These are phyloP conservation scores for Cordyceps pruinosa DNA, from an alignment of 2,329 filamentous ascomycete genomes.

Conservation along the genomic window DNA sequence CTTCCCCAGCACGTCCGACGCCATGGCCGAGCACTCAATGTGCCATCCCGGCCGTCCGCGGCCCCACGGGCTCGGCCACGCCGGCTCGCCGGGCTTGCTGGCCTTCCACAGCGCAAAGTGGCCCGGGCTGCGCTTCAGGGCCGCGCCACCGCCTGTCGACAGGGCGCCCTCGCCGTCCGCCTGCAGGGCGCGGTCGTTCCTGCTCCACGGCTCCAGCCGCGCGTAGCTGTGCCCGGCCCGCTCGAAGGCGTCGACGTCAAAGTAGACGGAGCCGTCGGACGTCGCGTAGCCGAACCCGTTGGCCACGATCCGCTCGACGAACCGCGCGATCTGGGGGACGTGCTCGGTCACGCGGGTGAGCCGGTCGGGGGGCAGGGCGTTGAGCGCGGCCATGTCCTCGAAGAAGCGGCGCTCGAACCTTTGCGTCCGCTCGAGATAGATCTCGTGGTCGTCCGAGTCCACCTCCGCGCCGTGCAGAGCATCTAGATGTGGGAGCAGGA, in stretches of 20 bases:
- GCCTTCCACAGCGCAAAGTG: constrained; percentile 65
- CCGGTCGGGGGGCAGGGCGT: constrained; percentile 73
- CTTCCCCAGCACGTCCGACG: constrained; percentile 56
- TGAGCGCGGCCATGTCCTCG: constrained; percentile 51
- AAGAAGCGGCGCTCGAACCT: not conserved
- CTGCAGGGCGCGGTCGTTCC: constrained; percentile 54
- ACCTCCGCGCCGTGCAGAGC: not conserved
- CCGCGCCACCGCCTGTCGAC: constrained; percentile 45
- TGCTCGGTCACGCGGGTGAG: constrained; percentile 87
- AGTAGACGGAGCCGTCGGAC: constrained; percentile 61
- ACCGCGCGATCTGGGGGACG: constrained; percentile 75
- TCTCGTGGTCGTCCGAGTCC: not conserved
- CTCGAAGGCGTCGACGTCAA: constrained; percentile 64
- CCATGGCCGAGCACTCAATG: constrained; percentile 70
- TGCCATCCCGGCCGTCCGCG: constrained; percentile 65
- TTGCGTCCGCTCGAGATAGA: not conserved
- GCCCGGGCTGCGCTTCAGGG: constrained; percentile 54
- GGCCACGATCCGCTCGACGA: constrained; percentile 67
- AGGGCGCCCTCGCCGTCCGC: constrained; percentile 64
- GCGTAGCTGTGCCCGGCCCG: constrained; percentile 57
- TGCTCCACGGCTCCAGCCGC: constrained; percentile 63
- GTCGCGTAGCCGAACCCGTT: constrained; percentile 60
- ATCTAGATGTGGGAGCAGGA: not conserved
- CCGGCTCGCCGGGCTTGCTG: constrained; percentile 38
- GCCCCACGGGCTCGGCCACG: constrained; percentile 62